These are phyloP conservation scores for Lagenaria siceraria DNA, from an alignment of 306 rosid genomes.

Conservation along the genomic window DNA sequence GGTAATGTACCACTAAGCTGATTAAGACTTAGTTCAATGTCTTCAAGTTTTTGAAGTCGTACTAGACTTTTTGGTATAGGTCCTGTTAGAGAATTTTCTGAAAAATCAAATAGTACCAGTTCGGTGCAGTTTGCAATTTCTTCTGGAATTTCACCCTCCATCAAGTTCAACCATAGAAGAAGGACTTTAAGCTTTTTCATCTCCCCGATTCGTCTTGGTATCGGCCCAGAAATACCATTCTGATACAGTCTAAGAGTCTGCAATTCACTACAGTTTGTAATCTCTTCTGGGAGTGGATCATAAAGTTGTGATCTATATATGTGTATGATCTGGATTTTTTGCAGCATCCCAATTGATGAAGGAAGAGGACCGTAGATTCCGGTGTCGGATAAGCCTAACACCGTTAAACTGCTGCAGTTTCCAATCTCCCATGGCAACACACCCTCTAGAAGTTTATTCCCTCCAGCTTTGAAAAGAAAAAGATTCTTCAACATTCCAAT, in stretches of 20 bases:
- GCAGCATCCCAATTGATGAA: conserved; percentile 55
- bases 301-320: conserved; percentile 51
- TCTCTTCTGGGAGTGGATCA: conserved; percentile 83
- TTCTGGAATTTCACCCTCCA: conserved; percentile 55
- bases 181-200: conserved; percentile 47
- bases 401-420: conserved; percentile 60
- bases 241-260: conserved; percentile 57
- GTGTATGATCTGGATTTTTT: conserved; percentile 45
- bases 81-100: conserved; percentile 63
- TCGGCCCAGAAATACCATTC: conserved; percentile 52
- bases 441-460: conserved; percentile 55
- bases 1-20: conserved; percentile 58
- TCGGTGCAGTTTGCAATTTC: conserved; percentile 56
- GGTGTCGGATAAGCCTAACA: conserved; percentile 77
- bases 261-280: conserved; percentile 66
- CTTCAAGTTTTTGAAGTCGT: conserved; percentile 45
- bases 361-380: conserved; percentile 68
- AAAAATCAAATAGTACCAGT: conserved; percentile 48
- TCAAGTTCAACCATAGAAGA: conserved; percentile 58
- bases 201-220: conserved; percentile 50
- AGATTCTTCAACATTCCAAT: conserved; percentile 46
- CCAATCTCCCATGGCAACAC: conserved; percentile 73
- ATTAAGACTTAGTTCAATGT: conserved; percentile 72
- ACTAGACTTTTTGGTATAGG: conserved; percentile 59
- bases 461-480: conserved; percentile 59